Conservation (phyloP, 2,329 filamentous ascomycete species). For the Coniochaeta sp. region DNA sequence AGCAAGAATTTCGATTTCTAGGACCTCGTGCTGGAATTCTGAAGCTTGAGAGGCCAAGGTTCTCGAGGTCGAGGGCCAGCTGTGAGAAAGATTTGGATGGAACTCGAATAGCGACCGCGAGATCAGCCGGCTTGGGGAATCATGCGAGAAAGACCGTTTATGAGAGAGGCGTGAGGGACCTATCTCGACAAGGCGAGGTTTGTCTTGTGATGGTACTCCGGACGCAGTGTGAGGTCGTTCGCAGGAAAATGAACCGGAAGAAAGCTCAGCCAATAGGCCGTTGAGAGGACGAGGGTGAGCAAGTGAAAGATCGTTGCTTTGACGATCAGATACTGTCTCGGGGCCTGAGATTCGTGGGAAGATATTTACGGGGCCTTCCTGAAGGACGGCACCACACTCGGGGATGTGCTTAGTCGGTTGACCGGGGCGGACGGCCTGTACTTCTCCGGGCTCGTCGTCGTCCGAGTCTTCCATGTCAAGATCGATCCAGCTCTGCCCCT, state of each 20-base stretch:
- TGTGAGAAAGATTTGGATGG: neutral
- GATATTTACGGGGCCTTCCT: neutral
- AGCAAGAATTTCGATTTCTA: neutral
- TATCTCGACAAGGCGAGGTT: neutral
- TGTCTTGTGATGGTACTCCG: neutral
- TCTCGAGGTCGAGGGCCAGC: neutral
- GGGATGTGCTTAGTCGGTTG: neutral
- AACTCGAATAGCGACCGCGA: neutral
- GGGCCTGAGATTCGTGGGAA: neutral
- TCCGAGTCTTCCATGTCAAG: neutral
- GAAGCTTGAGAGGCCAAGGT: neutral
- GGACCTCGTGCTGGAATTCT: neutral
- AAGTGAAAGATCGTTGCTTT: neutral
- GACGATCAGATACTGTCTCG: neutral
- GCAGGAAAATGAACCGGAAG: neutral
- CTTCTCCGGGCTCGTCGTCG: neutral
- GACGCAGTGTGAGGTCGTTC: neutral
- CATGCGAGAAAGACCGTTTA: neutral
- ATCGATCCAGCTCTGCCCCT: neutral
- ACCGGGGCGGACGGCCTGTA: neutral
- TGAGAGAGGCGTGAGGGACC: neutral
- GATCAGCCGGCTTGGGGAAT: neutral
- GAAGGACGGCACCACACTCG: neutral
- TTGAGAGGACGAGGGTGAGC: neutral
- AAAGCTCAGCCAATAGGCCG: neutral